Evolutionary conservation across 305 asterid species (phyloP), one percentile per base, ranked within the genome.

Genomic region (Coffea humblotiana): DNA sequence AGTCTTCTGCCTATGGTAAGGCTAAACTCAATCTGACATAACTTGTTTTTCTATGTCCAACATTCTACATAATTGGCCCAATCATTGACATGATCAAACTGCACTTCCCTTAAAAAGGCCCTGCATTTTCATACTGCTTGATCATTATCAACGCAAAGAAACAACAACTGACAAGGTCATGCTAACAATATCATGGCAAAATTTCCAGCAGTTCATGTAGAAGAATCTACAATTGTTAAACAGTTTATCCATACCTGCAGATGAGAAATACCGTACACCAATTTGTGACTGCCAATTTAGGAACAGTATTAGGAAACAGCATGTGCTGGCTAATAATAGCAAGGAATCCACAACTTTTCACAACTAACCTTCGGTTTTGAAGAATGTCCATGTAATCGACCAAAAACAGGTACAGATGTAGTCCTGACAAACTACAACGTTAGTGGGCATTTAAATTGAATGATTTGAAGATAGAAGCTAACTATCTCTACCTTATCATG

Each of bases 261-360:
- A 91, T 65, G 98, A 93, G 86, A 86, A 91, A 88, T 77, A 81
- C 80, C 97, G 92, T 77, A 87, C 79, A 76, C 93, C 90, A 82
- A 61, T 78, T 82, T 78, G 90, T 77, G 88, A 83, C 97, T 95
- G 97, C 85, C 87, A 87, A 83, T 84, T 75, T 66, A 88, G 66
- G 75, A 88, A 32, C 63, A 49, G 68, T 82, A 76, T 76, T 83
- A 74, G 61, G 72, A 71, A 66, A 69, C 25, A 10, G 52, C 54
- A 75, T 56, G 19, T 37, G 60, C 18, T 79, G 40, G 80, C 65
- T 76, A 63, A 72, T 77, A 60, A 75, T 78, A 84, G 75, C 23
- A 74, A 61, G 82, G 64, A 73, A 65, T 69, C 37, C 70, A 64
- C 35, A 48, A 40, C 61, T 52, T 78, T 82, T 69, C 51, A 49